phyloP scores from a whole-genome alignment of 1,284 basidiomycete species.

The Sporisorium graminicola region DNA sequence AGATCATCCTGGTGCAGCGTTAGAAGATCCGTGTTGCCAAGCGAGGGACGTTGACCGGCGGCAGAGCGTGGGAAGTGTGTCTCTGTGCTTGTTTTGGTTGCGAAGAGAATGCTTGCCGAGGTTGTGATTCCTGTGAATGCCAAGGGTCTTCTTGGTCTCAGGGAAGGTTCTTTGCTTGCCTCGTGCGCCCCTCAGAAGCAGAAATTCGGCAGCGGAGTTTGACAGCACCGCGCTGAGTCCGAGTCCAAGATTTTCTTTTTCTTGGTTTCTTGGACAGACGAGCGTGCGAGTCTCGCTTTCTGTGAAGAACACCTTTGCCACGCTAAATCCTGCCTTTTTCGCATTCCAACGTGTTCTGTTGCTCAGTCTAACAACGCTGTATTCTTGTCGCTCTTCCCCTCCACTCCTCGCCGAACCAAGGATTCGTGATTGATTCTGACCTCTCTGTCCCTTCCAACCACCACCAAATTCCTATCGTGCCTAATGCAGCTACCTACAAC shows the following conservation, averaged over 20 bases:
- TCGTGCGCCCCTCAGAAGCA: not conserved
- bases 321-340: too few relatives aligned
- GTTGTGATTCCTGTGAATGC: not conserved
- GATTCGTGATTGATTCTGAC: not conserved
- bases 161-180: not conserved
- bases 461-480: not conserved
- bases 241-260: not conserved
- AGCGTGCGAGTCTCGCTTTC: not conserved
- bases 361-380: not conserved
- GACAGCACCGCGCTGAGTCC: conserved; percentile 4
- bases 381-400: not conserved
- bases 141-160: not conserved
- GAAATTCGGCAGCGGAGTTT: conserved; percentile 1
- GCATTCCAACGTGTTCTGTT: not conserved
- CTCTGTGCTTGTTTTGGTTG: not conserved
- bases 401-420: not conserved
- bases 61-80: not conserved
- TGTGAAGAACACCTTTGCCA: not conserved
- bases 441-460: not conserved
- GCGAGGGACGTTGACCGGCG: not conserved
- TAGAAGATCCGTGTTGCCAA: not conserved
- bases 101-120: not conserved
- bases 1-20: not conserved
- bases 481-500: conserved; percentile 1
- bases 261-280: too few relatives aligned